phyloP scores from a whole-genome alignment of 306 rosid species.

The Mimosa pudica region DNA sequence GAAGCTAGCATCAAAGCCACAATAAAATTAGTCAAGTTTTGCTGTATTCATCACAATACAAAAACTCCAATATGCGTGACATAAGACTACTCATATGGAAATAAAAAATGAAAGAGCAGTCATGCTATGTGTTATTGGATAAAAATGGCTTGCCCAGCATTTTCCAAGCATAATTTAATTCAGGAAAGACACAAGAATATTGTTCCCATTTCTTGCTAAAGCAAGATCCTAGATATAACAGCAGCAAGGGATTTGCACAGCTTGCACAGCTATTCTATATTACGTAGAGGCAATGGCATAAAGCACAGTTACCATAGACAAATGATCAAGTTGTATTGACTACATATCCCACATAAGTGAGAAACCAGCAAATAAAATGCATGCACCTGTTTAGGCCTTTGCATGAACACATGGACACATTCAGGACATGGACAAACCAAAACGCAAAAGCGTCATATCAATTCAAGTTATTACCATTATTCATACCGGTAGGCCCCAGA shows the following conservation, averaged over 20 bases:
- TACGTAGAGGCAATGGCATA: constrained; percentile 7
- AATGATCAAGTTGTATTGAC: constrained; percentile 1
- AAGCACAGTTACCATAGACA: constrained; percentile 12
- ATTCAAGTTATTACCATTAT: constrained; percentile 4
- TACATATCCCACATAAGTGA: constrained; percentile 7
- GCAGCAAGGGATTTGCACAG: background rate
- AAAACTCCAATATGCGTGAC: constrained; percentile 9
- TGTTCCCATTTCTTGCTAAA: constrained; percentile 18
- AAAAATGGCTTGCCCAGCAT: constrained; percentile 15
- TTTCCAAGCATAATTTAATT: constrained; percentile 19
- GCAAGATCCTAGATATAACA: constrained; percentile 3
- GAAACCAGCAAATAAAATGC: constrained; percentile 1
- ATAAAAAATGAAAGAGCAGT: background rate
- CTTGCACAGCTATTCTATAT: too few relatives aligned
- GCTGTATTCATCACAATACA: constrained; percentile 13
- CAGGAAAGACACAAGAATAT: constrained; percentile 6
- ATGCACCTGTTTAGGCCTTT: constrained; percentile 3
- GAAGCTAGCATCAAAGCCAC: constrained; percentile 49
- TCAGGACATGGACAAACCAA: constrained; percentile 2
- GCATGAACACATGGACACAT: constrained; percentile 26
- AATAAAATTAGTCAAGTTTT: constrained; percentile 31
- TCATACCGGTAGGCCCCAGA: constrained; percentile 59
- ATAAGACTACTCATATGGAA: constrained; percentile 6
- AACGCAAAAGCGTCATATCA: constrained; percentile 15
- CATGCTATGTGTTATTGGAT: background rate